Evolutionary conservation across 768 basidiomycete species (phyloP).

Genomic region (Suillus brevipes): DNA sequence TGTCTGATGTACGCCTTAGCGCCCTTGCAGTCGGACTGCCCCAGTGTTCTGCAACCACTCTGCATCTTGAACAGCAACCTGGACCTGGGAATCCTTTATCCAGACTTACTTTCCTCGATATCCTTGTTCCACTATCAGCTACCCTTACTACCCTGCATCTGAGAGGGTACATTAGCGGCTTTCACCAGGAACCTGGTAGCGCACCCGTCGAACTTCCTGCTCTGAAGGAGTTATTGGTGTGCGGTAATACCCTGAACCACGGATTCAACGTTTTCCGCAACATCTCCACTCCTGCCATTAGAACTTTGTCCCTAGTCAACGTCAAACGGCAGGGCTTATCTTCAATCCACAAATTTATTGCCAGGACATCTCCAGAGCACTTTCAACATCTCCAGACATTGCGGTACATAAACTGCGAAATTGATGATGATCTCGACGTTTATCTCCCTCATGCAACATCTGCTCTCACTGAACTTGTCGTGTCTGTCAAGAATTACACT

Average conservation of each 20-base stretch:
- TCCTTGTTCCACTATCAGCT: constrained; percentile 27
- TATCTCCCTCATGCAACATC: constrained; percentile 35
- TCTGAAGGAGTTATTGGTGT: constrained; percentile 29
- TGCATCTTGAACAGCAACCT: constrained; percentile 37
- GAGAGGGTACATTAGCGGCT: constrained; percentile 33
- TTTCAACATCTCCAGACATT: constrained; percentile 32
- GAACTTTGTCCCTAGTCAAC: constrained; percentile 24
- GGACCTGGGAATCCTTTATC: constrained; percentile 30
- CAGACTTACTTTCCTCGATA: constrained; percentile 28
- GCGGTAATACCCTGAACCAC: constrained; percentile 33
- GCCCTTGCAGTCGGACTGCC: constrained; percentile 34
- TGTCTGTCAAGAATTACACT: constrained; percentile 33
- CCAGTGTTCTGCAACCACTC: constrained; percentile 25
- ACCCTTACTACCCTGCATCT: constrained; percentile 34
- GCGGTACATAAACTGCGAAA: constrained; percentile 36
- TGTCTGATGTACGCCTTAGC: constrained; percentile 33
- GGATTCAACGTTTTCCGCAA: constrained; percentile 37
- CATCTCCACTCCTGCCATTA: constrained; percentile 32
- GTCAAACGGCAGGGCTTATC: constrained; percentile 31
- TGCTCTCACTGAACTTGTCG: constrained; percentile 34
- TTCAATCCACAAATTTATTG: constrained; percentile 37
- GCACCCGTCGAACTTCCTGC: constrained; percentile 31
- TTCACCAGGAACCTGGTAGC: constrained; percentile 34
- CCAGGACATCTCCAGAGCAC: constrained; percentile 35
- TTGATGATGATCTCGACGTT: constrained; percentile 37